phyloP scores from a whole-genome alignment of 495 filamentous ascomycete species.

The Neurospora sp. region DNA sequence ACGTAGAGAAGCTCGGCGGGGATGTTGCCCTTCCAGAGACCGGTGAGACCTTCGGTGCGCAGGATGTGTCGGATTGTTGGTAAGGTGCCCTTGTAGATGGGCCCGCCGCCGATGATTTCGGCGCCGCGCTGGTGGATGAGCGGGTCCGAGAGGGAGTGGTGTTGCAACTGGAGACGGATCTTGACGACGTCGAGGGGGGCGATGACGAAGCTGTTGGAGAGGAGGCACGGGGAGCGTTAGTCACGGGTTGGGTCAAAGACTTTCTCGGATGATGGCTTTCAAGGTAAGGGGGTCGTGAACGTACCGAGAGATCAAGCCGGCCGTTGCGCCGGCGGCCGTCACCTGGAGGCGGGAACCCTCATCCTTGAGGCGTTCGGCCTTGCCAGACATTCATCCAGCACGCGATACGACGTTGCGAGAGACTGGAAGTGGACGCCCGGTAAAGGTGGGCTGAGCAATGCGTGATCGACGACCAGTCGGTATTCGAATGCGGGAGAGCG shows the following conservation, averaged over 20 bases:
- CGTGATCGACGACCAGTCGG: not conserved
- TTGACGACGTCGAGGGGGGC: constrained; percentile 93
- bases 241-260: not conserved
- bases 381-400: constrained; percentile 25
- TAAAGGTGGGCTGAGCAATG: not conserved
- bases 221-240: not conserved
- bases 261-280: not conserved
- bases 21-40: constrained; percentile 96
- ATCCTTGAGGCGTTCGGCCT: constrained; percentile 68
- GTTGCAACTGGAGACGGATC: constrained; percentile 89
- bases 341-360: constrained; percentile 83
- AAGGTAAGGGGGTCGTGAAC: constrained; percentile 36
- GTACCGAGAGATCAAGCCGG: constrained; percentile 88
- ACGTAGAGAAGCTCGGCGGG: constrained; percentile 92
- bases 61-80: constrained; percentile 69
- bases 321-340: constrained; percentile 71
- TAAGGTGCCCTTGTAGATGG: constrained; percentile 70
- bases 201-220: constrained; percentile 62
- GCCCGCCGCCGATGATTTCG: constrained; percentile 36
- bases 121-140: constrained; percentile 32
- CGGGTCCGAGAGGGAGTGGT: constrained; percentile 66
- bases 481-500: not conserved
- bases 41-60: constrained; percentile 68
- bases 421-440: not conserved
- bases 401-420: not conserved